Evolutionary conservation across 2,329 filamentous ascomycete genomes (phyloP).

Genomic region (Gaeumannomyces tritici): DNA sequence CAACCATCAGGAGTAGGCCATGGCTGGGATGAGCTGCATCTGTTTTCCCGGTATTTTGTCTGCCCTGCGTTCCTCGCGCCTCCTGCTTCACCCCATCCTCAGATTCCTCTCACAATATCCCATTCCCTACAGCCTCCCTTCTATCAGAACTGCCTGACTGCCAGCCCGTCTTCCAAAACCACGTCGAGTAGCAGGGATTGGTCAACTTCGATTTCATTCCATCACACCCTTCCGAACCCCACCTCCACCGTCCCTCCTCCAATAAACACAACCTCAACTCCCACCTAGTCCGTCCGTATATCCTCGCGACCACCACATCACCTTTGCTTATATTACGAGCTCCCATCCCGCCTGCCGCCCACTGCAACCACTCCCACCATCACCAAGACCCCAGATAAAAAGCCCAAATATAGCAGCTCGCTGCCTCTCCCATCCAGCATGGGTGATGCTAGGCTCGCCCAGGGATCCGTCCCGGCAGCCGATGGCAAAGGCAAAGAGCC

Average conservation of each 20-base stretch:
- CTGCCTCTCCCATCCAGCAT: background rate
- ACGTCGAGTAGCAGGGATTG: background rate
- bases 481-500: background rate
- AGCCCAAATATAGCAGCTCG: background rate
- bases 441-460: background rate
- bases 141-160: background rate
- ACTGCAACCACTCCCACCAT: too few species aligned
- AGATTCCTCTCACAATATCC: background rate
- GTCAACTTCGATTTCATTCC: background rate
- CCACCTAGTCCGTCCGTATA: background rate
- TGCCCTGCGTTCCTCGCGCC: background rate
- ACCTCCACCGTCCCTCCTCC: background rate
- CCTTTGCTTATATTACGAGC: background rate
- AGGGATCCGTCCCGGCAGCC: background rate
- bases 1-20: too few species aligned
- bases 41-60: background rate
- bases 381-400: background rate
- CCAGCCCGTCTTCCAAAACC: too few species aligned
- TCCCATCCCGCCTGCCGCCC: background rate
- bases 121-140: background rate
- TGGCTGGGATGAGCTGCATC: too few species aligned
- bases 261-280: too few species aligned
- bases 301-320: background rate
- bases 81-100: background rate
- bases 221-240: background rate